A percentile compares a stretch with the other conserved stretches of the same genome.
Evolutionary conservation across 2,329 filamentous ascomycete genomes (phyloP).

Genomic region (Diplodia scrobiculata): DNA sequence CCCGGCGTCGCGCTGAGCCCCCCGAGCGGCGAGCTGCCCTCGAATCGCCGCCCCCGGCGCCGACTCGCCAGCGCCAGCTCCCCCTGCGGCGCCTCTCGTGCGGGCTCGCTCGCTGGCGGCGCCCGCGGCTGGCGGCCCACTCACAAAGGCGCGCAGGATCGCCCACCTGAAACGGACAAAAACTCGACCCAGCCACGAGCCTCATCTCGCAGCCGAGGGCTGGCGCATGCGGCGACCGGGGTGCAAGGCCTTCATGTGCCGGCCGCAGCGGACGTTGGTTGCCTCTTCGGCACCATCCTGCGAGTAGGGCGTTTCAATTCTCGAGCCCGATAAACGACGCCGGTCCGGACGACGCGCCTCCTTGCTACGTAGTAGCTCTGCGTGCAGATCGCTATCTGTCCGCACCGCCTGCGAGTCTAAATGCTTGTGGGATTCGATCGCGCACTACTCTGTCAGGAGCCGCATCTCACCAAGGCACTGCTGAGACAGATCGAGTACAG

Average conservation of each 20-base stretch:
- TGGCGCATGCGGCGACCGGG: constrained; percentile 23
- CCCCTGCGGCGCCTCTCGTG: neutral
- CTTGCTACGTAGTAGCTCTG: constrained; percentile 15
- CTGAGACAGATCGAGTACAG: constrained; percentile 10
- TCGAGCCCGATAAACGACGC: constrained; percentile 23
- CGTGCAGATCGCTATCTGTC: constrained; percentile 24
- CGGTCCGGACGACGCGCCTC: constrained; percentile 19
- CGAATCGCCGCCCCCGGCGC: neutral
- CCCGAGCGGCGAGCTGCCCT: constrained; percentile 14
- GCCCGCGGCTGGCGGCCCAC: neutral
- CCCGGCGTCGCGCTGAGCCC: constrained; percentile 16
- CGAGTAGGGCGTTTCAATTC: constrained; percentile 25
- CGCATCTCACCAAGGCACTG: constrained; percentile 15
- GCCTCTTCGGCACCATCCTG: constrained; percentile 24
- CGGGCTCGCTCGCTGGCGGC: neutral
- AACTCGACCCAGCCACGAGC: constrained; percentile 26
- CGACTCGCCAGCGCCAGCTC: constrained; percentile 1
- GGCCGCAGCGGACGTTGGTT: constrained; percentile 17
- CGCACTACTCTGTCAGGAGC: constrained; percentile 6
- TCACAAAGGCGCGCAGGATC: constrained; percentile 25
- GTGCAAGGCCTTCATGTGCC: constrained; percentile 19
- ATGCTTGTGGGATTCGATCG: constrained; percentile 20
- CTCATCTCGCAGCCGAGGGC: constrained; percentile 25
- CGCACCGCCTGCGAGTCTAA: constrained; percentile 17
- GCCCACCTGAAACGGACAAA: constrained; percentile 28